Evolutionary conservation across 805 yeast genomes (phyloP).

Genomic region (Kazachstania martiniae): DNA sequence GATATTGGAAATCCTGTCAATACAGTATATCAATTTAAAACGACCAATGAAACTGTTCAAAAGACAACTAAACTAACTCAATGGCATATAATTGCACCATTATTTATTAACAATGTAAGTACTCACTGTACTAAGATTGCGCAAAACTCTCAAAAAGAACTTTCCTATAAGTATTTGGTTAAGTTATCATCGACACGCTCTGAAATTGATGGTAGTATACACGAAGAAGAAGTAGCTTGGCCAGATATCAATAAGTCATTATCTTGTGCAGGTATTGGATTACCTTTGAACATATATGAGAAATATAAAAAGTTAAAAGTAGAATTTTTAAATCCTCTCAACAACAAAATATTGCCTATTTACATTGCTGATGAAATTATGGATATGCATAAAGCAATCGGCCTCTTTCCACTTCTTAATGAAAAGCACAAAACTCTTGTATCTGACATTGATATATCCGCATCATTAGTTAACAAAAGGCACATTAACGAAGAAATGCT

Average conservation of each 20-base stretch:
- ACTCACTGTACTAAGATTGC: too few species aligned
- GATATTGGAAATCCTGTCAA: not conserved
- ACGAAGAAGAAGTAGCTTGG: slow-evolving; percentile 11
- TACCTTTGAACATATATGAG: slow-evolving; percentile 5
- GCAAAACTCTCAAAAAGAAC: too few species aligned
- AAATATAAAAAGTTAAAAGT: slow-evolving; percentile 1
- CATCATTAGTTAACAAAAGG: slow-evolving; percentile 5
- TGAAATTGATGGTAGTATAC: slow-evolving; percentile 1
- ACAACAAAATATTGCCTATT: slow-evolving; percentile 8
- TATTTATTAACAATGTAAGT: too few species aligned
- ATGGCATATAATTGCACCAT: too few species aligned
- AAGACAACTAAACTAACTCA: too few species aligned
- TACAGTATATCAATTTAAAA: too few species aligned
- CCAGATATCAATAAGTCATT: slow-evolving; percentile 11
- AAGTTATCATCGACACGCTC: not conserved
- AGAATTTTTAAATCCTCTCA: slow-evolving; percentile 11
- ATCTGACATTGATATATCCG: slow-evolving; percentile 5
- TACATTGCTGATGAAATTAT: slow-evolving; percentile 7
- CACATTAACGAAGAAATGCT: not conserved
- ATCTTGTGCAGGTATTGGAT: slow-evolving; percentile 20
- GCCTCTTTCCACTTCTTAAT: slow-evolving; percentile 16
- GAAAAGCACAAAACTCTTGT: slow-evolving; percentile 7
- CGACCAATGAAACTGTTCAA: too few species aligned
- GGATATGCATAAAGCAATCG: slow-evolving; percentile 12
- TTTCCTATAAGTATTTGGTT: too few species aligned